Evolutionary conservation across 495 filamentous ascomycete genomes (phyloP).

Genomic region (Wilcoxina mikolae): DNA sequence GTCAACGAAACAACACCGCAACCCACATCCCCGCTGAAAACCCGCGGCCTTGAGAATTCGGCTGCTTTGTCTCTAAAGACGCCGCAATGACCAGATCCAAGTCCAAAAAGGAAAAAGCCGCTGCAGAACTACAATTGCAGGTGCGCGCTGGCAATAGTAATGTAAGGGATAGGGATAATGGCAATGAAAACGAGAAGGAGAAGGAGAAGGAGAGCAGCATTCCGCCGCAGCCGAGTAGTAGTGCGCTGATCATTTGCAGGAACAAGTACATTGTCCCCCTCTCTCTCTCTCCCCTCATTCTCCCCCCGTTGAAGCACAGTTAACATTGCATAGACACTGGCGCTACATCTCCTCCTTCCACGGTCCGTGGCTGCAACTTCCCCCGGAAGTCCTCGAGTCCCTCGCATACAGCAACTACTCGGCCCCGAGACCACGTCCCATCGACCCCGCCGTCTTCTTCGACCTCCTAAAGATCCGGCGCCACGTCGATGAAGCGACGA

Average conservation of each 20-base stretch:
- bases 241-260: conserved; percentile 49
- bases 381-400: conserved; percentile 62
- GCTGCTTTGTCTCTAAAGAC: no score
- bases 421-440: conserved; percentile 54
- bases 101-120: neutral
- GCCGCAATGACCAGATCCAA: neutral
- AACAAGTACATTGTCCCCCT: conserved; percentile 40
- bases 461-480: conserved; percentile 66
- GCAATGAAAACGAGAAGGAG: neutral
- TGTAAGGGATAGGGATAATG: neutral
- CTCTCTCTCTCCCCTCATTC: neutral
- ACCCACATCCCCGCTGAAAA: no score
- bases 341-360: conserved; percentile 71
- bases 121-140: neutral
- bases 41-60: no score
- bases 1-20: no score
- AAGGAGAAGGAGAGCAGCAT: no score
- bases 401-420: conserved; percentile 66
- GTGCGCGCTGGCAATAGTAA: neutral
- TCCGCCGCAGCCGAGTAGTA: neutral
- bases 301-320: neutral
- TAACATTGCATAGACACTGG: conserved; percentile 46
- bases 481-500: conserved; percentile 60
- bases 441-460: conserved; percentile 69
- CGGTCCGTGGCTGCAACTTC: conserved; percentile 73